These are phyloP conservation scores for Rhizophora apiculata DNA, from an alignment of 345 rosid species.

Conservation along the genomic window DNA sequence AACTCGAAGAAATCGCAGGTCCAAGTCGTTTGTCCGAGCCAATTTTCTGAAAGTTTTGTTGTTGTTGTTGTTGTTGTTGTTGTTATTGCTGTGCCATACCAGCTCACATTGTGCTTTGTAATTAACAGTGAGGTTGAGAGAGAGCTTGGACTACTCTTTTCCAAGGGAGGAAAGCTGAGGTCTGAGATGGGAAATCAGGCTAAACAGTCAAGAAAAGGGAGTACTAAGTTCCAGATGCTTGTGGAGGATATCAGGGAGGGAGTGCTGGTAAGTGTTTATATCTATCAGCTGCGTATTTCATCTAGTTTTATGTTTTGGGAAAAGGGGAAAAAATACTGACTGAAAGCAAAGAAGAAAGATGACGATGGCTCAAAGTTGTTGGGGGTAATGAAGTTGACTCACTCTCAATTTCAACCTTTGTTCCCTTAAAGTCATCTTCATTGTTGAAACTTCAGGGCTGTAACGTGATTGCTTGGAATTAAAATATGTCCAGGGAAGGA, in stretches of 20 bases:
- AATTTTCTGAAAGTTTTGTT: conserved; percentile 14
- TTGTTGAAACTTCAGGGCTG: neutral
- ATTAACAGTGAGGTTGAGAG: conserved; percentile 77
- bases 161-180: conserved; percentile 55
- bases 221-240: conserved; percentile 73
- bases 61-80: conserved; percentile 7
- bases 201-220: conserved; percentile 56
- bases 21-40: conserved; percentile 2
- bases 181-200: conserved; percentile 47
- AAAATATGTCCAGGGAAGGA: neutral
- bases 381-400: no score
- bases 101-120: conserved; percentile 15
- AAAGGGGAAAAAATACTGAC: neutral
- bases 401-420: neutral
- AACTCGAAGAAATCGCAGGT: conserved; percentile 90
- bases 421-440: neutral
- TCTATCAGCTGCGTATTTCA: neutral
- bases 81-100: neutral
- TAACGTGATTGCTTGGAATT: neutral
- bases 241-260: conserved; percentile 94
- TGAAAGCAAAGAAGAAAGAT: neutral
- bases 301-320: neutral
- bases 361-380: no score
- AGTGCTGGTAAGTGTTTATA: conserved; percentile 58
- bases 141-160: conserved; percentile 81